Base-by-base conservation (phyloP, 495 filamentous ascomycete genomes). In the Hypoxylon fragiforme region DNA sequence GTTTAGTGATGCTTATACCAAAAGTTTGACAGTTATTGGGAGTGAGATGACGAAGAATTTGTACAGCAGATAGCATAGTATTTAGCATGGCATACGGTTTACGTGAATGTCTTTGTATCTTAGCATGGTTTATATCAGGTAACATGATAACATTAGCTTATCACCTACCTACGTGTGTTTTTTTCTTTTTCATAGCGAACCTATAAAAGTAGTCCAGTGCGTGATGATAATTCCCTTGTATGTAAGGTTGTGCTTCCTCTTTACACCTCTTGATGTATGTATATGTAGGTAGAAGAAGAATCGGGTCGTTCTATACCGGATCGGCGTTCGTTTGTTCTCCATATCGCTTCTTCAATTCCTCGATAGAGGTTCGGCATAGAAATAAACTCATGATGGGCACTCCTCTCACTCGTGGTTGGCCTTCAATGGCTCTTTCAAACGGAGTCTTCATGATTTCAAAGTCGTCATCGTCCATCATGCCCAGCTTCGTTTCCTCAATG, bases 401-500 rank as follows among this genome's bases (percentile, higher is more conserved):
- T 26, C 62, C 65, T 54, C 65, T 63, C 30, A 60, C 16, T 1
- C 52, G 44, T 1, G 65, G 65, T 44, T 62, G 54, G 54, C 54
- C 51, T 54, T 69, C 65, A 11, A 76, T 58, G 15, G 71, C 71
- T 51, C 66, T 64, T 61, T 75, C 71, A 46, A 75, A 74, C 8
- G 76, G 70, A 1, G 69, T 79, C 48, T 73, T 68, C 75, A 83
- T 79, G 12, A 69, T 69, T 68, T 85, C 77, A 56, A 85, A 88
- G 7, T 77, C 77, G 22, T 74, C 80, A 20, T 77, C 74, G 5
- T 67, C 72, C 11, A 59, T 58, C 0, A 30, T 52, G 7, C 68
- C 70, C 20, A 64, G 39, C 38, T 57, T 61, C 12, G 70, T 74
- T 13, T 78, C 75, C 43, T 73, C 68, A 19, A 77, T 68, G 14